Evolutionary conservation across 371 early-diverging fungal genomes (phyloP).

Genomic region (Mucor indicus): DNA sequence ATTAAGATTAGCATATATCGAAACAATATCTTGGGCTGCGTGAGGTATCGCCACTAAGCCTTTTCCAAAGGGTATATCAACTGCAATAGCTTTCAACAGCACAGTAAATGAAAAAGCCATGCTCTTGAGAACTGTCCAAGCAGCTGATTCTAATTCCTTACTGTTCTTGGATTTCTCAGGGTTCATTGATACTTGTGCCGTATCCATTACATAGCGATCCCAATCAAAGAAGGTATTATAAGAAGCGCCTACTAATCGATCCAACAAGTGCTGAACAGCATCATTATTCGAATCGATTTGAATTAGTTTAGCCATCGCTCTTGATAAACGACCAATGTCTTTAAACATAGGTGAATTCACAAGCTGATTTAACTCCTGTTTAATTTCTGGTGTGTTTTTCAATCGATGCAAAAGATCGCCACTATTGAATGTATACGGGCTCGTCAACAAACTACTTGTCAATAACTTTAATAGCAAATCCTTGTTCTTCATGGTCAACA

Average conservation of each 20-base stretch:
- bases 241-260: conserved; percentile 33
- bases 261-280: not conserved
- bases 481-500: not conserved
- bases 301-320: conserved; percentile 30
- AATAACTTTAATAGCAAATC: conserved; percentile 14
- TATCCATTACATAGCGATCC: conserved; percentile 26
- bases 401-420: conserved; percentile 20
- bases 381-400: conserved; percentile 5
- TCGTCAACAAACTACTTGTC: conserved; percentile 28
- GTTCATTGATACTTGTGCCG: conserved; percentile 11
- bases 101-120: conserved; percentile 43
- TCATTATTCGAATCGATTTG: conserved; percentile 1
- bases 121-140: conserved; percentile 42
- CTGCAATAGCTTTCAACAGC: conserved; percentile 36
- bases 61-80: conserved; percentile 32
- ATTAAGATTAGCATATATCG: conserved; percentile 38
- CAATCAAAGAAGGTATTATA: conserved; percentile 38
- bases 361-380: conserved; percentile 12
- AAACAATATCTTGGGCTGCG: conserved; percentile 37
- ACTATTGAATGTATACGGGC: conserved; percentile 24
- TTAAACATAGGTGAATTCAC: conserved; percentile 25
- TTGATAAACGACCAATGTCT: conserved; percentile 45
- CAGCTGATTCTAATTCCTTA: conserved; percentile 17
- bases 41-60: conserved; percentile 22
- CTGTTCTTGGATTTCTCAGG: conserved; percentile 8